Evolutionary conservation across 768 basidiomycete genomes (phyloP).

Genomic region (Rhizopogon rudus): DNA sequence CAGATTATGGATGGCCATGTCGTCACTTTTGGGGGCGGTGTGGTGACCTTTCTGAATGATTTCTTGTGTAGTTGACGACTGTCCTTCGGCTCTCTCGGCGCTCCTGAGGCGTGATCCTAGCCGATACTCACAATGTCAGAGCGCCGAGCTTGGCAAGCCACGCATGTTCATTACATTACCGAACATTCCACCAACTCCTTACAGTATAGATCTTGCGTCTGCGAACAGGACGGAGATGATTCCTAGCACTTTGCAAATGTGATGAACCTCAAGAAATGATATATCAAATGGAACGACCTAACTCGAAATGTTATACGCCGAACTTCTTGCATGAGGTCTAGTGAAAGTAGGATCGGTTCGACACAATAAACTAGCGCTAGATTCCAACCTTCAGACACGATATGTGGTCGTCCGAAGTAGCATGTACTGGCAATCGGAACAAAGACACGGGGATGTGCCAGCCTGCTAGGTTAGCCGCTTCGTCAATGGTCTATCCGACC

Average conservation of each 20-base stretch:
- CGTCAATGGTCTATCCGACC: background rate
- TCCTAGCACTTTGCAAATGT: background rate
- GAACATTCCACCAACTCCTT: background rate
- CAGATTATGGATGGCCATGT: slow-evolving; percentile 35
- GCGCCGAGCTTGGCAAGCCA: background rate
- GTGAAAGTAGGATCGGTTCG: background rate
- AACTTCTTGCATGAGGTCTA: background rate
- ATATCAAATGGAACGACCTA: background rate
- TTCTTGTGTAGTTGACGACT: slow-evolving; percentile 15
- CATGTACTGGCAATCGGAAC: background rate
- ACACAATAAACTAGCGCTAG: background rate
- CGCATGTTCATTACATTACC: slow-evolving; percentile 1
- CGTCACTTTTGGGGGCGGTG: slow-evolving; percentile 34
- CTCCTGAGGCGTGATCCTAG: background rate
- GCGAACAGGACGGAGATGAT: background rate
- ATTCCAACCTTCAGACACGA: background rate
- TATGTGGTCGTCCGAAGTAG: background rate
- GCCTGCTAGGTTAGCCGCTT: background rate
- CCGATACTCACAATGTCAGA: background rate
- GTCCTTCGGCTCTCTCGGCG: background rate
- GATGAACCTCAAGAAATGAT: background rate
- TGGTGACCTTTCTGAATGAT: slow-evolving; percentile 34
- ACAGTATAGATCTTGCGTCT: background rate
- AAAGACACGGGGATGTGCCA: background rate
- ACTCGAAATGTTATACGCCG: background rate